Base-by-base conservation (phyloP, 1,284 basidiomycete genomes). In the Trichosporon sp. region DNA sequence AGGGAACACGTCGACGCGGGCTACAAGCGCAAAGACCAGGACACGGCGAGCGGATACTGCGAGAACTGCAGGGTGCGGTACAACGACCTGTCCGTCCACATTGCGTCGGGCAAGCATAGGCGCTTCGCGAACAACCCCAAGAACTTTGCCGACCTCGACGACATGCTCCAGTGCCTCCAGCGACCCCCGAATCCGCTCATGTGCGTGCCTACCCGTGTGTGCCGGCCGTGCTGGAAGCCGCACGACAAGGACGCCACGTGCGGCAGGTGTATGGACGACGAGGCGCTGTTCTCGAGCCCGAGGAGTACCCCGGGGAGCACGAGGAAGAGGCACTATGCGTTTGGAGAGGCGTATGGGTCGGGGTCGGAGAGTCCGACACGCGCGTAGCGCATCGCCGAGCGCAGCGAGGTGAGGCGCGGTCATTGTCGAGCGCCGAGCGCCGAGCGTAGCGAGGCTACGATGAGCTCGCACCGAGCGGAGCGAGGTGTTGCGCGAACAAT, bases 1-100 rank as follows among this genome's bases (percentile, higher is more conserved):
- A 64, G 73, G 54, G 69, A 72, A 37, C 73, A 73, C 52, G 76
- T 78, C 1, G 69, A 74, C 8, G 63, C 69, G 23, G 73, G 74
- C 1, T 63, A 68, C 59, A 78, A 74, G 62, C 73, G 69, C n/a
- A 70, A 91, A 92, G 81, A 89, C 86, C 60, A 89, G 85, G 74
- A 97, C 92, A 78, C 92, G 9, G 73, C 73, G 25, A 63, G 95
- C 7, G 96, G 96, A 10, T 99, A 98, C 80, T 99, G 96, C 80
- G 96, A 99, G 77, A 96, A 95, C 78, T 99, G 96, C 80, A 86
- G 95, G 23, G 75, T 86, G 62, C 92, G 93, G 77, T 99, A 95
- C 75, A 88, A 89, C 0, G 89, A 97, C 79, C 95, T 99, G 73
- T 87, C 87, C 67, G 80, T 84, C 92, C 96, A 99, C 76, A 84